phyloP scores from a whole-genome alignment of 2,329 filamentous ascomycete genomes.

The Trichoderma breve region DNA sequence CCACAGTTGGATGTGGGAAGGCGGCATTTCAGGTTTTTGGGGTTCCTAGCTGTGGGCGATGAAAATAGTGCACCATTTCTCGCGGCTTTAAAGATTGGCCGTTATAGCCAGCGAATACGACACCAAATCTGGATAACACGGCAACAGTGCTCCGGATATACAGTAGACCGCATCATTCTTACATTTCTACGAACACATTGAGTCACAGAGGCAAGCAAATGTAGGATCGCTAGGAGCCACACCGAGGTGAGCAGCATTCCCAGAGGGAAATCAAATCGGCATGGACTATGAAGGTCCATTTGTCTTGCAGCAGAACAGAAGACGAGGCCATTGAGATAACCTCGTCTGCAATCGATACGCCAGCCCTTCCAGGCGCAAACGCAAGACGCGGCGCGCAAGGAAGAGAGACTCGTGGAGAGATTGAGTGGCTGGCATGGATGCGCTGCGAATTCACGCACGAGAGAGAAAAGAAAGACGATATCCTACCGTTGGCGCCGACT shows the following conservation, averaged over 20 bases:
- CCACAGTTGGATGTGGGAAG: neutral
- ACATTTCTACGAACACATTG: neutral
- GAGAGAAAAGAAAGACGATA: neutral
- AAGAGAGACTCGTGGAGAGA: constrained; percentile 38
- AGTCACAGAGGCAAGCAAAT: constrained; percentile 28
- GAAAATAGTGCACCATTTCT: neutral
- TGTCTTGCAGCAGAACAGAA: constrained; percentile 42
- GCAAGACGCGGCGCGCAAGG: constrained; percentile 38
- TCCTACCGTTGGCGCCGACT: constrained; percentile 2
- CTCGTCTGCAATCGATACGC: constrained; percentile 23
- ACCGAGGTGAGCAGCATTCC: constrained; percentile 40
- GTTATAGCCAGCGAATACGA: neutral
- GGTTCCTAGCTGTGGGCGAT: neutral
- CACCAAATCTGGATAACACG: neutral
- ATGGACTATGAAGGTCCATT: constrained; percentile 55
- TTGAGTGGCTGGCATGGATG: constrained; percentile 19
- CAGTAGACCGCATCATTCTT: too few relatives aligned
- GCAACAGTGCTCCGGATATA: neutral
- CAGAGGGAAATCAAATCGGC: constrained; percentile 36
- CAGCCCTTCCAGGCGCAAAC: constrained; percentile 37
- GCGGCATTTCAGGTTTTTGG: neutral
- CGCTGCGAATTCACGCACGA: neutral
- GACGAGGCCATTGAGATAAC: neutral
- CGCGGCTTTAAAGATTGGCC: neutral
- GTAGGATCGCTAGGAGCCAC: constrained; percentile 53